Evolutionary conservation across 2,329 filamentous ascomycete genomes (phyloP), one percentile per base, ranked within the genome.

Genomic region (Cercospora canescens): DNA sequence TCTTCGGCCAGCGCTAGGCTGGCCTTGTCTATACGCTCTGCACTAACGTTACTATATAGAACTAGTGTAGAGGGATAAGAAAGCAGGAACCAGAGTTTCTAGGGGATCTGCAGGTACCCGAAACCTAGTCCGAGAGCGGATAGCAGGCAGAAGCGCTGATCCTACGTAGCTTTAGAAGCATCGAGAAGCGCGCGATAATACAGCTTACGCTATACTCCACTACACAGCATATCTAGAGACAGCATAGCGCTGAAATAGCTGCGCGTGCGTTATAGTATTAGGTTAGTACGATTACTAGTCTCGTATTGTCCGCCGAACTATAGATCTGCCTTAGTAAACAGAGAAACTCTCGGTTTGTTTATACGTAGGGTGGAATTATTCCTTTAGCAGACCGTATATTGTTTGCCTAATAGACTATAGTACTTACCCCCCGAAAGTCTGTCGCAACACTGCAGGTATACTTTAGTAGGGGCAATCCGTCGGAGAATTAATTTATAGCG

Each of bases 111-210:
- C 28, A 61, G 59, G 41, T 52, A 61, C 39, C 59, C 39, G 39
- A 61, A 52, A 61, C 48, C 41, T 61, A 14, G 59, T 61, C 59
- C 26, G 26, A 61, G 34, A 61, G 41, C 41, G 26, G 59, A 61
- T n/a, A 61, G 24, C 28, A 61, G 59, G 59, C 28, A 61, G 41
- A 35, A 52, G 34, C 37, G 12, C 21, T 28, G 8, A 32, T 6
- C 18, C 41, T 11, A 61, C 26, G 6, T 52, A 35, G 39, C 59
- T 61, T 52, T 35, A 52, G 39, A 61, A 61, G 28, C 2, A 61
- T 61, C 59, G 8, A 61, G 59, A 61, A 35, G 32, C 32, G 32
- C 32, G 32, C 32, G 32, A 35, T 12, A 18, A 58, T 9, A 9
- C 5, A 9, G 30, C 30, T 32, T 57, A 16, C 55, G 55, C 55